A percentile compares a stretch with the other conserved stretches of the same genome.
These are phyloP conservation scores for Camellia granthamiana DNA, from an alignment of 148 eudicot species.

Conservation along the genomic window DNA sequence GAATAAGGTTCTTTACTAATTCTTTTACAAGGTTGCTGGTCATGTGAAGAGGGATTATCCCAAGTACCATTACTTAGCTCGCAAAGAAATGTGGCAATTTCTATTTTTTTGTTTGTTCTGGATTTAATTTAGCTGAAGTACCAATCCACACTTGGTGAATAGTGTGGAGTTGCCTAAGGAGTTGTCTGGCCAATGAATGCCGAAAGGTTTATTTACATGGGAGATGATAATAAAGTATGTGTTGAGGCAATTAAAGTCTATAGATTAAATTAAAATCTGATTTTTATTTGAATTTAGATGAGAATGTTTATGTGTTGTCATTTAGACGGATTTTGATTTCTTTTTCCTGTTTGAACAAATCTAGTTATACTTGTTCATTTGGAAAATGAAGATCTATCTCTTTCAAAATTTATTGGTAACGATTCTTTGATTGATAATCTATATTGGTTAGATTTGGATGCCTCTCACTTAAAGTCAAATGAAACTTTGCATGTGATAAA, in stretches of 20 bases:
- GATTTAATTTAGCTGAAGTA: not conserved
- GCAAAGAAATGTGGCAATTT: not conserved
- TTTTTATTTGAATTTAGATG: too few relatives aligned
- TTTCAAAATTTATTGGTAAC: not conserved
- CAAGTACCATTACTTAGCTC: not conserved
- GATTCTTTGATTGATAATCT: not conserved
- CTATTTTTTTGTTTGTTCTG: not conserved
- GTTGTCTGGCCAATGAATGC: not conserved
- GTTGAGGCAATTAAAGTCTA: not conserved
- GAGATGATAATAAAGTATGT: too few relatives aligned
- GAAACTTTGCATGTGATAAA: too few relatives aligned
- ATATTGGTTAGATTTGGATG: not conserved
- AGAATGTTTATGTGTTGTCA: too few relatives aligned
- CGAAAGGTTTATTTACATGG: too few relatives aligned
- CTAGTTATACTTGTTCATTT: not conserved
- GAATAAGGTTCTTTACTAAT: not conserved
- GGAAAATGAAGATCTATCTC: not conserved
- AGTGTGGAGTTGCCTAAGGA: not conserved
- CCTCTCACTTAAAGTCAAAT: too few relatives aligned
- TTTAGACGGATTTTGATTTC: too few relatives aligned
- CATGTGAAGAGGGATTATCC: not conserved
- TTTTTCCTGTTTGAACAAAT: not conserved
- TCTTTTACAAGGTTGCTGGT: not conserved
- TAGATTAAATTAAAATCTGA: not conserved
- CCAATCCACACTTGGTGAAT: not conserved